Conservation (phyloP, 495 filamentous ascomycete species). For the Podospora conica region DNA sequence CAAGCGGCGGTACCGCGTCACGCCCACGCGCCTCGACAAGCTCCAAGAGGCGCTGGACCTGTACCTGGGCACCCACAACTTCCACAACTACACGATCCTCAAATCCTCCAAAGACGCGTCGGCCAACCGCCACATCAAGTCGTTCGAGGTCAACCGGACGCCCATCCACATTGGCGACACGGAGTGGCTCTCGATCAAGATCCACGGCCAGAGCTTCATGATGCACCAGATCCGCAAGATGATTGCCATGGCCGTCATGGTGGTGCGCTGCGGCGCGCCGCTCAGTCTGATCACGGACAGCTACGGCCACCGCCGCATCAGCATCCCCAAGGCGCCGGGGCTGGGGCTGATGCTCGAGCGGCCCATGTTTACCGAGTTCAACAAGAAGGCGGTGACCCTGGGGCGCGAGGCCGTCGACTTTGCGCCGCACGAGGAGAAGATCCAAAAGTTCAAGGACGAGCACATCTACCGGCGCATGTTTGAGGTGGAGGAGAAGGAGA, state of each 20-base stretch:
- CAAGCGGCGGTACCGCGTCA: slow-evolving; percentile 76
- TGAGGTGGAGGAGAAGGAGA: slow-evolving; percentile 73
- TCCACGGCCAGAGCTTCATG: slow-evolving; percentile 98
- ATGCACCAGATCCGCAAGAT: slow-evolving; percentile 99
- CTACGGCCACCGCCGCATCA: slow-evolving; percentile 59
- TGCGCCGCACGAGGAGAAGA: slow-evolving; percentile 63
- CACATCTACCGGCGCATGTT: slow-evolving; percentile 93
- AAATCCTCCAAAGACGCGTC: slow-evolving; percentile 74
- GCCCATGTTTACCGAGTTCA: slow-evolving; percentile 85
- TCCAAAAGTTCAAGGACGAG: slow-evolving; percentile 82
- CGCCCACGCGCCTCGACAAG: slow-evolving; percentile 58
- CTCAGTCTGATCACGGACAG: slow-evolving; percentile 60
- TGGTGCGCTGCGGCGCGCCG: slow-evolving; percentile 72
- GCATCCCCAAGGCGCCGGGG: slow-evolving; percentile 88
- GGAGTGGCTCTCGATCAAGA: slow-evolving; percentile 90
- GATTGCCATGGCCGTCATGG: slow-evolving; percentile 84
- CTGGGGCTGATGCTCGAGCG: slow-evolving; percentile 82
- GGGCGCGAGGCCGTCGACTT: slow-evolving; percentile 67
- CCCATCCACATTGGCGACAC: slow-evolving; percentile 83
- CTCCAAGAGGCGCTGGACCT: slow-evolving; percentile 63
- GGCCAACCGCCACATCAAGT: slow-evolving; percentile 80
- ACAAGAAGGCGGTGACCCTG: slow-evolving; percentile 49
- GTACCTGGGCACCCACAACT: slow-evolving; percentile 81
- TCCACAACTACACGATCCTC: slow-evolving; percentile 92
- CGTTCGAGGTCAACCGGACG: slow-evolving; percentile 63